Base-by-base conservation (phyloP, 208 protist genomes). In the Angomonas deanei region DNA sequence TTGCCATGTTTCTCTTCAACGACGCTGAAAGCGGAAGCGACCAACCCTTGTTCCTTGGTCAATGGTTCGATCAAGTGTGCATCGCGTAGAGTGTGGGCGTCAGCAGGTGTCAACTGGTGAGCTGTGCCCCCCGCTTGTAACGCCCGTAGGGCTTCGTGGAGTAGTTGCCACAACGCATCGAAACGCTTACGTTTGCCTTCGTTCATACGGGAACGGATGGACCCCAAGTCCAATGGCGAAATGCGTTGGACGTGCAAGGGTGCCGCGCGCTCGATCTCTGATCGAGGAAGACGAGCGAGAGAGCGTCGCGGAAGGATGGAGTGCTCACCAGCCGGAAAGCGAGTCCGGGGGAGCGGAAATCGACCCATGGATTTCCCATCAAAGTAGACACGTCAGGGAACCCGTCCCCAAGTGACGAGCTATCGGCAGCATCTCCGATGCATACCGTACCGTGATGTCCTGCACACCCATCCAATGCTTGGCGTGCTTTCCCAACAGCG, bases 401-500 rank as follows among this genome's bases (percentile, higher is more conserved):
- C 50, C 57, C 6, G 66, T 72, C 8, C 59, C 34, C 17, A 67
- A 55, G 17, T 67, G 67, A n/a, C 58, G 67, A 17, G 67, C 61
- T 60, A 31, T 33, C n/a, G 13, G 42, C n/a, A 1, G 30, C 23
- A 6, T 55, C 53, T 57, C 67, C 23, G 31, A 36, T n/a, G 6
- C 47, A 39, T 72, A 72, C 2, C 66, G 66, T 13, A 64, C 38
- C 15, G 57, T 64, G 28, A 72, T 33, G 11, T 65, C 57, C 39
- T 32, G 17, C 2, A 72, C 28, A 3, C 32, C 15, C 38, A 8
- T 3, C 23, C 17, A 60, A 8, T 24, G 2, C 15, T 23, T 21
- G 5, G 33, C 53, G 42, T 73, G 67, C 60, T 73, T 73, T 27
- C 15, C 60, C 30, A 73, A 48, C 17, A 73, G 42, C 3, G 53